Base-by-base conservation (phyloP, 2,329 filamentous ascomycete genomes). In the Delphinella strobiligena region DNA sequence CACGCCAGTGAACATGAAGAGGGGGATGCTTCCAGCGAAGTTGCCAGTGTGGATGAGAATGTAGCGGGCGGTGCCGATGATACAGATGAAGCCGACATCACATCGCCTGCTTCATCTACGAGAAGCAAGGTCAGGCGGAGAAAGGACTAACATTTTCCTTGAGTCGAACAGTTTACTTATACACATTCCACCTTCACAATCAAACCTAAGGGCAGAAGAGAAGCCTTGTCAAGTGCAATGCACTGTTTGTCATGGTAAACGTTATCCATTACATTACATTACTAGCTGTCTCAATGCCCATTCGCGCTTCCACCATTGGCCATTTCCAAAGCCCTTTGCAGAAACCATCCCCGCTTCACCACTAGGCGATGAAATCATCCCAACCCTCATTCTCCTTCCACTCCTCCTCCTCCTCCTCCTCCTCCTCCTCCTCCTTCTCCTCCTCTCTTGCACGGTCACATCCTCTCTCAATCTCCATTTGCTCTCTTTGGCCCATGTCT, bases 91-190 rank as follows among this genome's bases (percentile, higher is more conserved):
- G 47, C 44, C 38, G 44, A 44, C 9, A 47, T 49, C 1, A 46
- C 52, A 9, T 48, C 58, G 7, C 56, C 58, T 2, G 54, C 61
- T 22, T 54, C 48, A 15, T 59, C 57, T 10, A 64, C 62, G 19
- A 56, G 62, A 46, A 65, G 61, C 47, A 65, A 61, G 47, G 54
- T 55, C 9, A 61, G 57, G 41, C 58, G 58, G 14, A 56, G 56
- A 40, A 59, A 54, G 38, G 64, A 58, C 19, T 22, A 32, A n/a
- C n/a, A n/a, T n/a, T n/a, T n/a, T n/a, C n/a, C n/a, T 12, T 29
- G 24, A 29, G 24, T 29, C 24, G 10, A 8, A 5, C n/a, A n/a
- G n/a, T 32, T 32, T 9, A 15, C 31, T 14, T 7, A 10, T 15
- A 5, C 11, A 9, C 16, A 9, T 32, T 5, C 16, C 31, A 5